Percentiles rank a stretch among this genome's conserved stretches.
Conservation (phyloP, 805 yeast species). For the Candida fluviatilis region DNA sequence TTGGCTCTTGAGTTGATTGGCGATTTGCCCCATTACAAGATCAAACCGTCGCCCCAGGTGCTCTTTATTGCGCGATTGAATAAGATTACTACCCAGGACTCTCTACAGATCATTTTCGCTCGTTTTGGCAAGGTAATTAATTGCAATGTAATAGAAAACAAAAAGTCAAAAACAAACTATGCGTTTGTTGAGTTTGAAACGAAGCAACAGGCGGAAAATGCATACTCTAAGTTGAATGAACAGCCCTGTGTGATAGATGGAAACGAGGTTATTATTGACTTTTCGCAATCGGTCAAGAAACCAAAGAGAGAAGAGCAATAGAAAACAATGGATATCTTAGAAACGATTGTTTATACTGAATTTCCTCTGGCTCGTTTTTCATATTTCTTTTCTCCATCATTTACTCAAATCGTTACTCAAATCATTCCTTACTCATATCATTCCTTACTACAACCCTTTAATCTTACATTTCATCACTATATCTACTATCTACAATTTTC, state of each 20-base stretch:
- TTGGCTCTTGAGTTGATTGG: constrained; percentile 61
- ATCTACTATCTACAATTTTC: neutral
- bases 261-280: constrained; percentile 59
- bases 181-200: constrained; percentile 59
- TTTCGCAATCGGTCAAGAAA: constrained; percentile 44
- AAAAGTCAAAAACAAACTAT: constrained; percentile 50
- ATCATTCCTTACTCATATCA: no score
- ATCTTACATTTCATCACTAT: constrained; percentile 1
- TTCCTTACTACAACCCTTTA: neutral
- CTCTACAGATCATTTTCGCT: constrained; percentile 52
- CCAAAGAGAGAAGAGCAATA: neutral
- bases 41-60: constrained; percentile 57
- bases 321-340: neutral
- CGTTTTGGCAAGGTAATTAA: constrained; percentile 54
- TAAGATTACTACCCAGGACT: constrained; percentile 56
- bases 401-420: no score
- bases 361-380: no score
- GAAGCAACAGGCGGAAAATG: constrained; percentile 51
- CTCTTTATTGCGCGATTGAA: constrained; percentile 62
- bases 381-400: no score
- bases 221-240: constrained; percentile 56
- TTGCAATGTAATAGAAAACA: constrained; percentile 47
- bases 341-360: no score
- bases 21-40: constrained; percentile 55
- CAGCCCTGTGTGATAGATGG: constrained; percentile 59